These are phyloP conservation scores for Huntiella bhutanensis DNA, from an alignment of 2,329 filamentous ascomycete species.

Conservation along the genomic window DNA sequence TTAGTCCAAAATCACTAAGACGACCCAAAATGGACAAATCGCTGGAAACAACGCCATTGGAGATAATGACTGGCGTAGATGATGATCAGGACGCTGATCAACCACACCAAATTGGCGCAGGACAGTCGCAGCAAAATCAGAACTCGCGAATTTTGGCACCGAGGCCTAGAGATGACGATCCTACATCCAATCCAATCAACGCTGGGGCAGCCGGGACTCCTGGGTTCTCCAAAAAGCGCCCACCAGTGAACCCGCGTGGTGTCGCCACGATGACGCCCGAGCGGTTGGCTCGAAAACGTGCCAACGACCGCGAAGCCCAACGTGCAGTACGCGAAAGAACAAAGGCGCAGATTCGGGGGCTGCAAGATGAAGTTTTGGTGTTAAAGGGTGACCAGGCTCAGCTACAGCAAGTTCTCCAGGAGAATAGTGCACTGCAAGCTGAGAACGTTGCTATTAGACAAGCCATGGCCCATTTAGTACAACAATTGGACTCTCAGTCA, in stretches of 20 bases:
- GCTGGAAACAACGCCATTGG: neutral
- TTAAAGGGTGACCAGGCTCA: slow-evolving; percentile 25
- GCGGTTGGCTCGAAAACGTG: slow-evolving; percentile 49
- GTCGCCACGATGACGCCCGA: slow-evolving; percentile 52
- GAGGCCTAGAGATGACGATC: slow-evolving; percentile 2
- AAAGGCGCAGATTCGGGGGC: slow-evolving; percentile 55
- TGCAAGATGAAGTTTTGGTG: slow-evolving; percentile 19
- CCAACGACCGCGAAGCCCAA: slow-evolving; percentile 58
- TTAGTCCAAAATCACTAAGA: neutral
- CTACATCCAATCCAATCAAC: neutral
- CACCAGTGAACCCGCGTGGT: slow-evolving; percentile 5
- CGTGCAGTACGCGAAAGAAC: slow-evolving; percentile 69
- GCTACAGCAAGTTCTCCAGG: slow-evolving; percentile 52
- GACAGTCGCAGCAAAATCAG: slow-evolving; percentile 1
- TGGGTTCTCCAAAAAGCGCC: slow-evolving; percentile 6
- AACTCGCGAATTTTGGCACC: slow-evolving; percentile 7
- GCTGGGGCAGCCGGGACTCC: slow-evolving; percentile 9
- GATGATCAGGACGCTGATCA: too few species aligned
- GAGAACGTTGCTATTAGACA: slow-evolving; percentile 61
- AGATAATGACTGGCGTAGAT: too few species aligned
- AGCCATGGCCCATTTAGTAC: slow-evolving; percentile 17
- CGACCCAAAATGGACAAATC: slow-evolving; percentile 6
- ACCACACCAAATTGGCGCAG: neutral
- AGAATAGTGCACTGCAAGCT: slow-evolving; percentile 58
- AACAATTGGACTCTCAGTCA: slow-evolving; percentile 8